Base-by-base conservation (phyloP, 805 yeast genomes). In the Saccharomyces kudriavzevii region DNA sequence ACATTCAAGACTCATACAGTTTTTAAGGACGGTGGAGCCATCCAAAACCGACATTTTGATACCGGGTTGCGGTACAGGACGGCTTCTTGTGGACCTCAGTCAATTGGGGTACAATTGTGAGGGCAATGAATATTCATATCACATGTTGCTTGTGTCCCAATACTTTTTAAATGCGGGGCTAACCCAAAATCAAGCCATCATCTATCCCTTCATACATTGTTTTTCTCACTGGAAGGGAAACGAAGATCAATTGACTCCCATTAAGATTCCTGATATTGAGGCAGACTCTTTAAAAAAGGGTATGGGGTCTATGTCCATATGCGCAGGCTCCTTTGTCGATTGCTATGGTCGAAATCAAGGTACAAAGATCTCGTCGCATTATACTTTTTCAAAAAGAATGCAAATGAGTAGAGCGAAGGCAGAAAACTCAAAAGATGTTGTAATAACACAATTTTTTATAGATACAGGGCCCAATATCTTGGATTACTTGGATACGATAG, bases 291-390 rank as follows among this genome's bases (percentile, higher is more conserved):
- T 58, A 70, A 47, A 77, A 77, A 0, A 54, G 58, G 1, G 71
- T 47, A 70, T 63, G 20, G 78, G 77, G 11, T 64, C 76, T 49
- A 78, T 84, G 83, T 76, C 84, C 0, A 83, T 84, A 81, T 75
- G 81, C 3, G 81, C 85, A 0, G 90, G 90, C 0, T 81, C 85
- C 0, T 85, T 85, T 64, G 76, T 76, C 2, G 87, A 83, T 56
- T 68, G 83, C 35, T 82, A 81, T 63, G 85, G 85, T 0, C 80
- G 81, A 0, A 53, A 58, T 40, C 63, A 76, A 1, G 56, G 58
- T 10, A 58, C 58, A 20, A 50, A 46, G 30, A 48, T 40, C 14
- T 57, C 59, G 2, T 49, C 49, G 6, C 45, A 52, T 25, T 58
- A 56, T 50, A 48, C 52, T 3, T 40, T 47, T 3, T 31, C 77